Evolutionary conservation across 2,329 filamentous ascomycete species (phyloP), one percentile per base, ranked within the genome.

Genomic region (Huntiella savannae): DNA sequence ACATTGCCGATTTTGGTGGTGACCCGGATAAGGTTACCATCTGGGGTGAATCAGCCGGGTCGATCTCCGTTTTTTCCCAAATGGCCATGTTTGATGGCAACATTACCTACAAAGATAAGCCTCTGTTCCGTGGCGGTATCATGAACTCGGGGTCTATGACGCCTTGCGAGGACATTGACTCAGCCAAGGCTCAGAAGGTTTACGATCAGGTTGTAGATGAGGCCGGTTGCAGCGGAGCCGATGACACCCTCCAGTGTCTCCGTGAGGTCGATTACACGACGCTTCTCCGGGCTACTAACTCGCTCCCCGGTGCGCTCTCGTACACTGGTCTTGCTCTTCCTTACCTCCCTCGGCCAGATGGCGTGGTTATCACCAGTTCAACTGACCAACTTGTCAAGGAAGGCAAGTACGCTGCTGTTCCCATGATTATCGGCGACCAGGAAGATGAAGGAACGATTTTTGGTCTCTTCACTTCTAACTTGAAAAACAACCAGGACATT

Each of bases 371-470:
- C 13, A 67, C 71, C 0, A 58, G 62, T 2, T 72, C 68, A 0
- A 70, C 73, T 0, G 75, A 79, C 8, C 45, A 62, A 1, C 58
- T 75, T 8, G 56, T 66, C 5, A 45, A 52, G 10, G 52, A 57
- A 0, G 71, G 71, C 13, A 64, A 64, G 50, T 77, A 73, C 51
- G 67, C 72, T 19, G 63, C 53, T 0, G 70, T 80, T 0, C 76
- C 77, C 3, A 68, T 79, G 55, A 78, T 81, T 46, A 62, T 74
- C 28, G 75, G 77, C 36, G 66, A 76, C 54, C 70, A 75, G 57
- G 73, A 79, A 62, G 76, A 81, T 54, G 77, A 81, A 56, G 75
- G 75, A 5, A 77, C 76, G 0, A 57, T 80, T 4, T 79, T 80
- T 56, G 64, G 71, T 4, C 62, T 79, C 12, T 67, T 70, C 53